Evolutionary conservation across 345 rosid species (phyloP).

Genomic region (Clausena lansium): DNA sequence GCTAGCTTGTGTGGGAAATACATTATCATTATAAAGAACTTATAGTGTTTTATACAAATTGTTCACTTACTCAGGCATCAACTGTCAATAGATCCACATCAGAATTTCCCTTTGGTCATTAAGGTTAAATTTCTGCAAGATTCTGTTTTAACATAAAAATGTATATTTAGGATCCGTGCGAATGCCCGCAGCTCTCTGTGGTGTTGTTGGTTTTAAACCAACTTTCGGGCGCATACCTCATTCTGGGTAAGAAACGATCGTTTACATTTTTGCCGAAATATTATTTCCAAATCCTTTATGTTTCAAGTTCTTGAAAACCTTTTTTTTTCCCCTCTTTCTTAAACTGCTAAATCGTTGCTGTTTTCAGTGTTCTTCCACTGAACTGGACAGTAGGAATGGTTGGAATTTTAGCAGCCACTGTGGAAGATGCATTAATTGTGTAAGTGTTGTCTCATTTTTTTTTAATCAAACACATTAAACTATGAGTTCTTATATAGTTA

Average conservation of each 20-base stretch:
- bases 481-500: background rate
- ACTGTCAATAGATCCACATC: too few relatives aligned
- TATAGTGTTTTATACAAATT: too few relatives aligned
- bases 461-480: background rate
- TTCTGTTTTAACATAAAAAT: background rate
- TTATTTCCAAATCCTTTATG: background rate
- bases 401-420: slow-evolving; percentile 60
- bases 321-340: background rate
- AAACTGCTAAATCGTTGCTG: background rate
- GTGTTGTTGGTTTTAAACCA: slow-evolving; percentile 72
- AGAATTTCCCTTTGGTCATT: too few relatives aligned
- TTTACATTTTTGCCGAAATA: background rate
- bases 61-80: accelerated
- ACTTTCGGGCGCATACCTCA: slow-evolving; percentile 67
- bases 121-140: background rate
- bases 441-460: slow-evolving; percentile 16
- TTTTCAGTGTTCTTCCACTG: slow-evolving; percentile 68
- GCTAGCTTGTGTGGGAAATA: too few relatives aligned
- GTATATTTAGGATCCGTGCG: slow-evolving; percentile 58
- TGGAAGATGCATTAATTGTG: slow-evolving; percentile 64
- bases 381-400: slow-evolving; percentile 84
- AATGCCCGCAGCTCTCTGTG: slow-evolving; percentile 78
- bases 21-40: too few relatives aligned
- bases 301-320: background rate
- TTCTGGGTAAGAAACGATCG: slow-evolving; percentile 40